A percentile compares a stretch with the other conserved stretches of the same genome.
phyloP scores from a whole-genome alignment of 148 eudicot species.

The Fallopia convolvulus region DNA sequence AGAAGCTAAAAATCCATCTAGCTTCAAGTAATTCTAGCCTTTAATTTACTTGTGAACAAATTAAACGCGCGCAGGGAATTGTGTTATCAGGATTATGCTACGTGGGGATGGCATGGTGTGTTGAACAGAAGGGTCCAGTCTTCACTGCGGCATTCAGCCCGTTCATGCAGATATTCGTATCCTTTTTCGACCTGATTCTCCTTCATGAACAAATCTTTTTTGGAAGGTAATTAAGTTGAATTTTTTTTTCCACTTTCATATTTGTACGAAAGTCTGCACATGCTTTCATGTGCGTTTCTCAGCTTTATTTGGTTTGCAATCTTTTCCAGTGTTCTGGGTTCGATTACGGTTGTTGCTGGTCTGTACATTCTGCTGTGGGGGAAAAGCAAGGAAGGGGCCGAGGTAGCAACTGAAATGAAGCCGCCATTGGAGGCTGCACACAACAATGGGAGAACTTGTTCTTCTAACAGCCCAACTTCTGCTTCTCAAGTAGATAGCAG shows the following conservation, averaged over 20 bases:
- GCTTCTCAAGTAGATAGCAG: neutral
- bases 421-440: conserved; percentile 14
- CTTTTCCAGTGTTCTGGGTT: conserved; percentile 46
- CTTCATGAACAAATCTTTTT: conserved; percentile 55
- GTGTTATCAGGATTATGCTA: conserved; percentile 62
- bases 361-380: conserved; percentile 59
- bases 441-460: conserved; percentile 12
- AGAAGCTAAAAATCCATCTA: too few species aligned
- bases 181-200: conserved; percentile 34
- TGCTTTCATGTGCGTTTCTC: neutral
- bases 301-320: neutral
- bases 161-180: conserved; percentile 40
- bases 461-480: neutral
- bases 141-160: conserved; percentile 76
- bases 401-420: conserved; percentile 5
- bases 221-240: conserved; percentile 36
- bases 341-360: conserved; percentile 36
- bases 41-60: neutral
- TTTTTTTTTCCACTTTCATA: neutral
- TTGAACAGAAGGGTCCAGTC: conserved; percentile 58
- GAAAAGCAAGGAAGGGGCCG: conserved; percentile 27
- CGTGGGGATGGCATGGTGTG: conserved; percentile 76
- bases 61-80: conserved; percentile 37
- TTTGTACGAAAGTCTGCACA: neutral
- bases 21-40: too few species aligned